Base-by-base conservation (phyloP, 257 asterid genomes). In the Euphrasia confusa region DNA sequence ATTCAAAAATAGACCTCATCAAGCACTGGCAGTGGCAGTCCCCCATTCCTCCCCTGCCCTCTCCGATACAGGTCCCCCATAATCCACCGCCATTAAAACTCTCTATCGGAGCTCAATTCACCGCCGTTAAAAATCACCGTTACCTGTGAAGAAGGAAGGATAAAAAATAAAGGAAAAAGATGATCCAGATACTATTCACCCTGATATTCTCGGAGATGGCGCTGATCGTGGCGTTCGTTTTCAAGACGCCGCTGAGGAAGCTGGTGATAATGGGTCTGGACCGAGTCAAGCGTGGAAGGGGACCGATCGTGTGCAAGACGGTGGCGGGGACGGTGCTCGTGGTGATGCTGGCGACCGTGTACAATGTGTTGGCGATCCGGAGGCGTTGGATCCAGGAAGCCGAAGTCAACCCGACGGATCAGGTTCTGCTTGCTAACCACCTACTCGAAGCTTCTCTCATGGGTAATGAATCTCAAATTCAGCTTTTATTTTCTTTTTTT, bases 401-500 rank as follows among this genome's bases (percentile, higher is more conserved):
- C 18, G 96, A 85, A 40, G 64, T 82, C 64, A 88, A 68, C 62
- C 85, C 94, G 0, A 88, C 96, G 66, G 98, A 90, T 84, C 98
- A 90, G 85, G 63, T 88, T 74, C 85, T 88, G 27, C 17, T 81
- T 35, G 87, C 89, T 21, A 80, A 74, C 13, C 76, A 78, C 68
- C 83, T 85, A 42, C 96, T 90, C 10, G 90, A 90, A 74, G 94
- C 96, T 82, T 83, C 98, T 71, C 89, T 90, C 64, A 82, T 90
- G 85, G 98, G 98, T 88, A 85, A 70, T 44, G 1, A 54, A 53
- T 56, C 42, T 33, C 63, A 7, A 33, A 4, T 47, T 45, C 49
- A 24, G 21, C 3, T 15, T 9, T 65, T 55, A 1, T 24, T 10
- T 65, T 21, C 24, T 21, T 21, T 21, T 21, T 21, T 65, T 21